Base-by-base conservation (phyloP, 257 asterid genomes). In the Anisodus tanguticus region DNA sequence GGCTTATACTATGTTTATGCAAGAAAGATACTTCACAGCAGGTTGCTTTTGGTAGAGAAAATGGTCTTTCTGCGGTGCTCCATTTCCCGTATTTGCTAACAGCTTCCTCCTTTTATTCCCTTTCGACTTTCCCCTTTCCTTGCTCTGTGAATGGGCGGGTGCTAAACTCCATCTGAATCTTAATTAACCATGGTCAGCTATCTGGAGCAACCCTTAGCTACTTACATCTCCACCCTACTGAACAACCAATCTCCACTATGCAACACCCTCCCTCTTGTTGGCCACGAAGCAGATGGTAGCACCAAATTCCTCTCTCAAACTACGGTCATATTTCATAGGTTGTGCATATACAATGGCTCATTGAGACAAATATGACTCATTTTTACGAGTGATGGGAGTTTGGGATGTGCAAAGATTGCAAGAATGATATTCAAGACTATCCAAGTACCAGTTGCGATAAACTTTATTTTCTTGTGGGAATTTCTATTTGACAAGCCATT, bases 21-120 rank as follows among this genome's bases (percentile, higher is more conserved):
- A 41, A 59, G 31, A 70, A 39, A 70, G 79, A 70, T 43, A 71
- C 17, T 71, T 45, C 58, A 71, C 43, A 45, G 37, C 17, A 74
- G 62, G 41, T 45, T 72, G 80, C n/a, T 70, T 70, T 72, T 72
- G 59, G 80, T 74, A 49, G 19, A 31, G 74, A 22, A 74, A 11
- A 74, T 49, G 62, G 43, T 74, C 43, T 64, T 11, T 26, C 15
- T 26, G 17, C 13, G 6, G 3, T 26, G 17, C 43, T 64, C 10
- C 43, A 26, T 47, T 72, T 12, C 12, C 43, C 19, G 47, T 47
- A 49, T 54, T 31, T 0, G 6, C 79, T 49, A 19, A n/a, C 37
- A 47, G 60, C 60, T 19, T 47, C 60, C 59, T 12, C 17, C 60
- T 22, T 49, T 22, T 6, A 6, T 10, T 19, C 41, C 59, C 5